phyloP scores from a whole-genome alignment of 225 moss, liverwort and hornwort genomes.

The Ulota crispa region DNA sequence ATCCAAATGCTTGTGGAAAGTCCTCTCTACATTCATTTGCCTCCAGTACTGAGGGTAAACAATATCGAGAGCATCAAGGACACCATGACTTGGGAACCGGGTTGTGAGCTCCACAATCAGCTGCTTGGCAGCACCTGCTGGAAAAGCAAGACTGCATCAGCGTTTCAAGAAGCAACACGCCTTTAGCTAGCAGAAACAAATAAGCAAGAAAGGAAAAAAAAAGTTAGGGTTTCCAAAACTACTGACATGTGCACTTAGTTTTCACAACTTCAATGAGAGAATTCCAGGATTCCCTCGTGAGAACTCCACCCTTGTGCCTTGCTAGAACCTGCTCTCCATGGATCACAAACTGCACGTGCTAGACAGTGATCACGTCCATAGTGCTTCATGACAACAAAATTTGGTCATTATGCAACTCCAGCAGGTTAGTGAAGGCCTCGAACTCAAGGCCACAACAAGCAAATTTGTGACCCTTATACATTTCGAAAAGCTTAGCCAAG shows the following conservation, averaged over 20 bases:
- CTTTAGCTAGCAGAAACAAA: too few relatives aligned
- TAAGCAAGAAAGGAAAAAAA: background rate
- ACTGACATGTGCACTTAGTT: background rate
- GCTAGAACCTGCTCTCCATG: background rate
- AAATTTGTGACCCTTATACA: background rate
- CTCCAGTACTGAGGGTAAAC: too few relatives aligned
- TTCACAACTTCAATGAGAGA: background rate
- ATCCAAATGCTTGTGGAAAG: too few relatives aligned
- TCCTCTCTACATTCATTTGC: too few relatives aligned
- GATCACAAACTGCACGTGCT: background rate
- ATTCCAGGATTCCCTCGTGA: background rate
- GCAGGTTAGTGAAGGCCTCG: background rate
- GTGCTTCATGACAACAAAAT: accelerated
- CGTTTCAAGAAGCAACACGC: too few relatives aligned
- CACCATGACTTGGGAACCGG: too few relatives aligned
- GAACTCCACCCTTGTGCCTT: background rate
- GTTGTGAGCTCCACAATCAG: too few relatives aligned
- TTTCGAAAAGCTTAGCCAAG: background rate
- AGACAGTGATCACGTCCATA: accelerated
- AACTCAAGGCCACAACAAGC: accelerated
- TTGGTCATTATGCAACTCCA: background rate
- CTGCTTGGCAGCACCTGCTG: too few relatives aligned
- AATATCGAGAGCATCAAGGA: too few relatives aligned
- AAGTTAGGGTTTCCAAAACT: background rate
- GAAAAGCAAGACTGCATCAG: too few relatives aligned